phyloP scores from a whole-genome alignment of 805 yeast genomes.

The Cyberlindnera meyerae region DNA sequence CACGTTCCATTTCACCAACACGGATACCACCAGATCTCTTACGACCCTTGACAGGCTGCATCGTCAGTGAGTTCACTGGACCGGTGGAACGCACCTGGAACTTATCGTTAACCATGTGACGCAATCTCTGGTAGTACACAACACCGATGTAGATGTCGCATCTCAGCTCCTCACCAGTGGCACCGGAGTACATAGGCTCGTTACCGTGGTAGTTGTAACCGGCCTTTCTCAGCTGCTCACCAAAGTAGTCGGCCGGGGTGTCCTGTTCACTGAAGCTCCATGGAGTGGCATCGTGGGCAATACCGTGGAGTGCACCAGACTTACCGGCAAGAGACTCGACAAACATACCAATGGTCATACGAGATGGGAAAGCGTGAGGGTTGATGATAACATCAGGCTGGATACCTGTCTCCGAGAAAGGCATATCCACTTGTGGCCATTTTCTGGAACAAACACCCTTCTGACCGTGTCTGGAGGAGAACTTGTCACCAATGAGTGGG shows the following conservation, averaged over 20 bases:
- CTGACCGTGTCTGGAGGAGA: conserved; percentile 96
- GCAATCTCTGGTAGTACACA: conserved; percentile 94
- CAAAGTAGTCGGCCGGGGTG: conserved; percentile 96
- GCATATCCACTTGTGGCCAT: conserved; percentile 97
- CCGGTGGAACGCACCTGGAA: conserved; percentile 99
- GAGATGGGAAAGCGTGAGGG: conserved; percentile 99
- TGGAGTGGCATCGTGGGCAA: conserved; percentile 96
- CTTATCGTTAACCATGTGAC: conserved; percentile 99
- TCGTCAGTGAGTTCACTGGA: conserved; percentile 92
- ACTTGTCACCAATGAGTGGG: conserved; percentile 96
- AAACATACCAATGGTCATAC: conserved; percentile 99
- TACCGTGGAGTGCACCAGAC: conserved; percentile 96
- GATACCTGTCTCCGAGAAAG: conserved; percentile 92
- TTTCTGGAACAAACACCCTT: conserved; percentile 98
- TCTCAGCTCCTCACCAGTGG: conserved; percentile 94
- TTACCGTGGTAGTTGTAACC: conserved; percentile 98
- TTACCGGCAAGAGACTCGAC: conserved; percentile 98
- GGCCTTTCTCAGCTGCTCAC: conserved; percentile 80
- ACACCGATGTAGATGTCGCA: conserved; percentile 96
- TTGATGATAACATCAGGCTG: conserved; percentile 97
- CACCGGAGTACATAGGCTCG: conserved; percentile 98
- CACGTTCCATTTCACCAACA: conserved; percentile 99
- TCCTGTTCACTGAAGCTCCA: conserved; percentile 89
- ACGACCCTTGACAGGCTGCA: conserved; percentile 99
- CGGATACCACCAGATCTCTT: conserved; percentile 99